Base-by-base conservation (phyloP, 148 eudicot species). In the Spergularia bocconei region DNA sequence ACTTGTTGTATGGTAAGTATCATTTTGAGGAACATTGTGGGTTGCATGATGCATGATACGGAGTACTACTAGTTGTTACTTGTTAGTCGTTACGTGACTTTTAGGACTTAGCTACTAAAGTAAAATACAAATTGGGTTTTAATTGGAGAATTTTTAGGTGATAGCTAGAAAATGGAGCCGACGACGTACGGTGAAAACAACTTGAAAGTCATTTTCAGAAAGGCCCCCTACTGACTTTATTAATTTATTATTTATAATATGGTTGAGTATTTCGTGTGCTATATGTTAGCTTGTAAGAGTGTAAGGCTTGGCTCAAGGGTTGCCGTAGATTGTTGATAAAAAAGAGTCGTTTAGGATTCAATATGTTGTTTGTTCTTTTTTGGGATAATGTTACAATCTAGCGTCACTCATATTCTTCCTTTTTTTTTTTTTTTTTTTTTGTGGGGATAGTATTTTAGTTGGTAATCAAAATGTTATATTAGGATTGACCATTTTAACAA, bases 291-390 rank as follows among this genome's bases (percentile, higher is more conserved):
- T 29, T 33, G 41, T 12, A 13, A 61, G 74, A 77, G 12, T 33
- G 41, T 12, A 13, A 61, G 79, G 69, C 62, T 69, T 77, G 74
- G 79, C 79, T 61, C 61, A 69, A 69, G 29, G 62, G 9, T 2
- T 69, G 50, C 61, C 79, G 38, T 69, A 77, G 44, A 61, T 69
- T 70, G 68, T 60, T 51, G 79, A 51, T 77, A 61, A 44, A 29
- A 50, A 39, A 75, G 69, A 64, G 41, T 38, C 36, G 61, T 10
- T 50, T 50, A 13, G 14, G 33, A 63, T 16, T 70, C 39, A 59
- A 65, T 67, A 67, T 55, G 71, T 74, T 64, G 16, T 73, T 62
- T 73, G 48, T 62, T 6, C 29, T 6, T 11, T 51, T 36, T 61
- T 6, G 23, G 44, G 68, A 73, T 73, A 73, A 50, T 51, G 59